Percentiles rank a stretch among this genome's conserved stretches.
phyloP scores from a whole-genome alignment of 2,329 filamentous ascomycete genomes.

The Cordyceps farinosa region DNA sequence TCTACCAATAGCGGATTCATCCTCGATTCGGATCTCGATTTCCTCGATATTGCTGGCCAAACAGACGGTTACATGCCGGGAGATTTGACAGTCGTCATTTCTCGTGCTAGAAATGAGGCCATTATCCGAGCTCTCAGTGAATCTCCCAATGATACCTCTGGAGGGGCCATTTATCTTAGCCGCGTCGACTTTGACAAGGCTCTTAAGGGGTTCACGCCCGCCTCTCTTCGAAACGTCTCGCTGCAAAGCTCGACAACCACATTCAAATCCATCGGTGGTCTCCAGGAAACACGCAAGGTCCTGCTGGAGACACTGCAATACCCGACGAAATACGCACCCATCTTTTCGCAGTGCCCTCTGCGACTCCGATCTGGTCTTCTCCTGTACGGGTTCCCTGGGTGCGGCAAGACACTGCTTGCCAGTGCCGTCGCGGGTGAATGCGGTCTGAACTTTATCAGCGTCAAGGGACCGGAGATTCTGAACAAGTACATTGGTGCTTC shows the following conservation, averaged over 20 bases:
- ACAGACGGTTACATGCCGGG: constrained; percentile 99
- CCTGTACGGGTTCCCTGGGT: constrained; percentile 92
- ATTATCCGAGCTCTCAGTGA: constrained; percentile 76
- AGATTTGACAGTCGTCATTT: constrained; percentile 80
- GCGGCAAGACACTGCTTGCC: constrained; percentile 92
- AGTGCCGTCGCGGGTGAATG: constrained; percentile 97
- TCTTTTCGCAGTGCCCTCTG: constrained; percentile 92
- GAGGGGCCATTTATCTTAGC: constrained; percentile 58
- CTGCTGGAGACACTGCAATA: constrained; percentile 94
- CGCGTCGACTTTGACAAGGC: constrained; percentile 78
- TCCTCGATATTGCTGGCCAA: constrained; percentile 86
- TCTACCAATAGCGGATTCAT: constrained; percentile 59
- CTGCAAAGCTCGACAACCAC: constrained; percentile 90
- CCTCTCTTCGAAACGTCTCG: constrained; percentile 89
- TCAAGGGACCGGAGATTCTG: constrained; percentile 95
- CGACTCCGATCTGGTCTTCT: constrained; percentile 90
- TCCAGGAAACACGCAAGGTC: constrained; percentile 82
- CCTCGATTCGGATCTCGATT: constrained; percentile 74
- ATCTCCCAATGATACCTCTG: constrained; percentile 42
- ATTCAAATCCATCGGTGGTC: constrained; percentile 86
- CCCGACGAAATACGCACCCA: constrained; percentile 94
- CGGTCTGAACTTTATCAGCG: constrained; percentile 95
- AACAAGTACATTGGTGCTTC: constrained; percentile 99
- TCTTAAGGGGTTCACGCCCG: constrained; percentile 88
- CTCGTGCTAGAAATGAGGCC: constrained; percentile 85